Evolutionary conservation across 371 early-diverging fungal genomes (phyloP).

Genomic region (Mucor racemosus): DNA sequence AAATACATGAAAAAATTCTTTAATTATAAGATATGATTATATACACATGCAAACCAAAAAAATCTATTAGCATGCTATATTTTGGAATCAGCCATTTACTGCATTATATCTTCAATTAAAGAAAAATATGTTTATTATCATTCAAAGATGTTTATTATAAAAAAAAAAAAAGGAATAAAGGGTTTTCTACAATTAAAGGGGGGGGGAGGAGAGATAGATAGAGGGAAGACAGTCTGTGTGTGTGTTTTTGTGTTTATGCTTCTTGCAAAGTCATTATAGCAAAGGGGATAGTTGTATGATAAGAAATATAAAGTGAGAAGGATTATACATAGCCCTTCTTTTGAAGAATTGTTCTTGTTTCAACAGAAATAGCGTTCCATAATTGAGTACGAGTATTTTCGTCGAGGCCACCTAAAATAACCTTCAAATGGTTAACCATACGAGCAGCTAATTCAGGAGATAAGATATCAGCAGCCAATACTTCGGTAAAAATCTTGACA

Average conservation of each 20-base stretch:
- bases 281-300: background rate
- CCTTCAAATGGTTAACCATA: slow-evolving; percentile 67
- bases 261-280: background rate
- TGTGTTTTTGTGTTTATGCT: background rate
- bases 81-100: too few relatives aligned
- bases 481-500: slow-evolving; percentile 71
- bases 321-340: slow-evolving; percentile 59
- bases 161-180: background rate
- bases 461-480: slow-evolving; percentile 70
- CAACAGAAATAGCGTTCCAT: slow-evolving; percentile 70
- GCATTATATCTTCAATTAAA: too few relatives aligned
- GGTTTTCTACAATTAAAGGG: slow-evolving; percentile 1
- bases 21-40: too few relatives aligned
- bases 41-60: too few relatives aligned
- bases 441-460: slow-evolving; percentile 60
- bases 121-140: background rate
- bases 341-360: slow-evolving; percentile 72
- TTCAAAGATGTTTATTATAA: background rate
- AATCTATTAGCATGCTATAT: too few relatives aligned
- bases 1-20: too few relatives aligned
- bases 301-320: background rate
- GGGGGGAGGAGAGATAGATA: background rate
- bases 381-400: slow-evolving; percentile 63
- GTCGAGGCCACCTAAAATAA: slow-evolving; percentile 60
- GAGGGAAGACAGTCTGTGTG: background rate